phyloP scores from a whole-genome alignment of 495 filamentous ascomycete species.

The Friedmanniomyces simplex region DNA sequence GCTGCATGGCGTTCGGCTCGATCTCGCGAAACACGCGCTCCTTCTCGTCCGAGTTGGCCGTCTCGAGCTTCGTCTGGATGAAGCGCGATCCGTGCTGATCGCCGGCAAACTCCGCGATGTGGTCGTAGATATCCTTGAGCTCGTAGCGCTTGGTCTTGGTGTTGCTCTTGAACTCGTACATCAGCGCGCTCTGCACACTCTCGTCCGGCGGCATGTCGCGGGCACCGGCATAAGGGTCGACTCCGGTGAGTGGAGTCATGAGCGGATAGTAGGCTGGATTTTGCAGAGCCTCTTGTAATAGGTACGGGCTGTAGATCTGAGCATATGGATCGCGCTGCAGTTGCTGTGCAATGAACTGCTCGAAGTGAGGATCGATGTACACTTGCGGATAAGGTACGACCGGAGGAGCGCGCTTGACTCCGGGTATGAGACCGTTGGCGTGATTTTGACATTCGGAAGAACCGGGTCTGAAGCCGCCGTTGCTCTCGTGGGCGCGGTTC shows the following conservation, averaged over 20 bases:
- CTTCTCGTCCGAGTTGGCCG: slow-evolving; percentile 94
- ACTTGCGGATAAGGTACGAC: slow-evolving; percentile 15
- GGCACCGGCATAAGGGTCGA: slow-evolving; percentile 40
- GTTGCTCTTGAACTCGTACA: slow-evolving; percentile 33
- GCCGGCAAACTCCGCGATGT: slow-evolving; percentile 89
- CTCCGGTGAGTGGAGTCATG: slow-evolving; percentile 20
- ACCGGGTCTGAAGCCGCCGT: background rate
- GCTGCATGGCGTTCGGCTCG: slow-evolving; percentile 64
- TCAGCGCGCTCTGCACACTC: slow-evolving; percentile 55
- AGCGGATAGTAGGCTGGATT: slow-evolving; percentile 26
- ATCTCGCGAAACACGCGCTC: slow-evolving; percentile 89
- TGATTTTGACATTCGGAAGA: background rate
- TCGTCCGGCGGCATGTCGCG: slow-evolving; percentile 57
- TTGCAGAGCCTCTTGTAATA: slow-evolving; percentile 19
- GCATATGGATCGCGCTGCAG: slow-evolving; percentile 16
- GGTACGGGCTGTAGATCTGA: slow-evolving; percentile 17
- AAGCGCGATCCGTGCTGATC: slow-evolving; percentile 94
- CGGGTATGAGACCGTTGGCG: background rate
- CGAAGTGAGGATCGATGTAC: slow-evolving; percentile 22
- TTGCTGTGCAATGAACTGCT: slow-evolving; percentile 22
- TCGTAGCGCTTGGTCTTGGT: slow-evolving; percentile 59
- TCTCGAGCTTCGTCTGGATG: slow-evolving; percentile 89
- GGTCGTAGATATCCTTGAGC: slow-evolving; percentile 80
- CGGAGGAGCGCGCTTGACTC: background rate
- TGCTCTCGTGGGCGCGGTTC: background rate